Conservation (phyloP, 768 basidiomycete species). For the Boletus sensibilis region DNA sequence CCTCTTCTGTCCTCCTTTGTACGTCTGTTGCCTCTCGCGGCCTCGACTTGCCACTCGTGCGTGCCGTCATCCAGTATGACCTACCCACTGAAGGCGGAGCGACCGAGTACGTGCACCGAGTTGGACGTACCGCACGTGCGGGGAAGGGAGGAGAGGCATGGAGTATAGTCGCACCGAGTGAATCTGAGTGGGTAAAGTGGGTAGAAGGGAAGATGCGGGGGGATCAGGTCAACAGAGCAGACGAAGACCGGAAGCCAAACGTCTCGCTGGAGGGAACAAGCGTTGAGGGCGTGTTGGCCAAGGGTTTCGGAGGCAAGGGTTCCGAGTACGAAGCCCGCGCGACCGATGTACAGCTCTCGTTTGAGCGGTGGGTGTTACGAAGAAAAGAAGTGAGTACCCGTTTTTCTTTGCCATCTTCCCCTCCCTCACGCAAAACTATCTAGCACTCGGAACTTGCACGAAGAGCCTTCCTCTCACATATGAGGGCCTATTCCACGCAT, state of each 20-base stretch:
- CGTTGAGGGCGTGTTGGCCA: constrained; percentile 68
- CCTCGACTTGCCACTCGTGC: constrained; percentile 91
- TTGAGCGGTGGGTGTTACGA: constrained; percentile 89
- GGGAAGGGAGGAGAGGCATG: constrained; percentile 96
- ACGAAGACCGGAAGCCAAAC: constrained; percentile 35
- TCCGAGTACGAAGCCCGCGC: constrained; percentile 84
- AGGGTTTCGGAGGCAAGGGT: constrained; percentile 84
- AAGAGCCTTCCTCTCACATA: constrained; percentile 86
- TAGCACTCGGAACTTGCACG: constrained; percentile 80
- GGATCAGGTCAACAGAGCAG: constrained; percentile 32
- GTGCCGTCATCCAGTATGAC: constrained; percentile 94
- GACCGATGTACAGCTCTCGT: constrained; percentile 92
- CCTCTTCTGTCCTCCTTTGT: constrained; percentile 80
- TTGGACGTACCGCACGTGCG: constrained; percentile 95
- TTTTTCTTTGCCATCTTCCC: not conserved
- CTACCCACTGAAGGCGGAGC: constrained; percentile 95
- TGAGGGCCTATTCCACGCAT: constrained; percentile 97
- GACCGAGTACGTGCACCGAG: constrained; percentile 95
- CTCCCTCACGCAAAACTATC: not conserved
- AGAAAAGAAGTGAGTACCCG: constrained; percentile 59
- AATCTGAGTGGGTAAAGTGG: constrained; percentile 89
- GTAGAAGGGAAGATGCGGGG: constrained; percentile 79
- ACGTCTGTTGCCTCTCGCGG: constrained; percentile 99
- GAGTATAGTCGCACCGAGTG: constrained; percentile 86
- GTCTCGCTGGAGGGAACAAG: constrained; percentile 57